Evolutionary conservation across 306 rosid species (phyloP).

Genomic region (Trichosanthes truncata): DNA sequence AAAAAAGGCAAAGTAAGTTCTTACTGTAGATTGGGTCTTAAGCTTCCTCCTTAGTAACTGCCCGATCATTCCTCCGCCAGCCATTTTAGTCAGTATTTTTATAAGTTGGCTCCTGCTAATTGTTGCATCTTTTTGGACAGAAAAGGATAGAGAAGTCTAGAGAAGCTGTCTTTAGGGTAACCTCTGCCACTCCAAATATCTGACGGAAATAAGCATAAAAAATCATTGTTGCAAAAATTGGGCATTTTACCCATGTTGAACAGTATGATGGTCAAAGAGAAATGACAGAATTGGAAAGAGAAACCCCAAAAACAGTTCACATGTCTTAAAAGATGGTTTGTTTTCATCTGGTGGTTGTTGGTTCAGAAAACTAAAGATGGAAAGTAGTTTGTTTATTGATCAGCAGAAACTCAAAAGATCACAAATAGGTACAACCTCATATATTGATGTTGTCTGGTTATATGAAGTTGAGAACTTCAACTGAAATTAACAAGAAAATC

Average conservation of each 20-base stretch:
- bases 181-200: too few species aligned
- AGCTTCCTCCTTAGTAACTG: constrained; percentile 55
- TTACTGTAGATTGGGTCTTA: constrained; percentile 8
- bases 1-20: background rate
- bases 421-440: background rate
- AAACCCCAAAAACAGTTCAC: background rate
- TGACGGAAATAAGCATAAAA: too few species aligned
- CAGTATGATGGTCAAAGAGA: too few species aligned
- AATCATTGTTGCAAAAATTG: too few species aligned
- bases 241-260: too few species aligned
- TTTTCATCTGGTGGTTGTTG: too few species aligned
- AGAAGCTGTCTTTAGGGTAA: too few species aligned
- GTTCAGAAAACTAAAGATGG: background rate
- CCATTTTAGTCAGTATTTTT: constrained; percentile 41
- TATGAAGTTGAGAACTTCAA: background rate
- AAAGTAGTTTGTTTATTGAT: background rate
- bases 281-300: background rate
- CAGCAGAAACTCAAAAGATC: background rate
- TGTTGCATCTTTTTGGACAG: too few species aligned
- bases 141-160: too few species aligned
- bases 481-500: background rate
- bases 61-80: constrained; percentile 55
- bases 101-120: too few species aligned
- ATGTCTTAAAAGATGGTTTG: background rate
- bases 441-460: background rate